A percentile compares a stretch with the other conserved stretches of the same genome.
These are phyloP conservation scores for Nicotiana rustica DNA, from an alignment of 305 asterid genomes.

Conservation along the genomic window DNA sequence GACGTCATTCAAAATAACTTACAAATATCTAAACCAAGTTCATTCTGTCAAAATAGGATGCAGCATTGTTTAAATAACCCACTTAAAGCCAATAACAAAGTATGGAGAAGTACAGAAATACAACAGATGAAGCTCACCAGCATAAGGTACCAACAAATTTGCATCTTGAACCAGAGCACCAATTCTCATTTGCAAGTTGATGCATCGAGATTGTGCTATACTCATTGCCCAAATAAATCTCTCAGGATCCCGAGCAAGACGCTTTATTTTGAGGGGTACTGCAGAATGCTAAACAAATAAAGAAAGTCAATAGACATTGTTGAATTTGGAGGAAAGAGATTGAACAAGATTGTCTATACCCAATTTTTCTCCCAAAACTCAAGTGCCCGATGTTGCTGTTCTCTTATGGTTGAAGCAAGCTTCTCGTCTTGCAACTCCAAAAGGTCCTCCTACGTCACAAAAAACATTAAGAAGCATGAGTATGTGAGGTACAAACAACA, in stretches of 20 bases:
- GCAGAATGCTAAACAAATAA: constrained; percentile 74
- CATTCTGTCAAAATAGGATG: constrained; percentile 18
- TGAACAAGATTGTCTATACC: constrained; percentile 54
- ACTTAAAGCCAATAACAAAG: background rate
- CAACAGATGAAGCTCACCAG: constrained; percentile 70
- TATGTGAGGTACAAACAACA: constrained; percentile 34
- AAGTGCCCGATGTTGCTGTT: constrained; percentile 74
- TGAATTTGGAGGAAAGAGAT: constrained; percentile 14
- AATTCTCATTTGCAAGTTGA: constrained; percentile 74
- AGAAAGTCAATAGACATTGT: constrained; percentile 35
- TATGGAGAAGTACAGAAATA: background rate
- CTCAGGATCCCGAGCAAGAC: constrained; percentile 93
- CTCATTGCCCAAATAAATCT: constrained; percentile 96
- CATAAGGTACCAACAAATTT: constrained; percentile 92
- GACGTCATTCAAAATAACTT: constrained; percentile 9
- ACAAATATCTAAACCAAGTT: background rate
- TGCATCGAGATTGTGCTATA: constrained; percentile 89
- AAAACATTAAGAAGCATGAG: constrained; percentile 36
- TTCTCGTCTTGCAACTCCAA: constrained; percentile 85
- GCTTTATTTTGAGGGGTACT: constrained; percentile 86
- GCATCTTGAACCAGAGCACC: constrained; percentile 92
- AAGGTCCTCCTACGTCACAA: constrained; percentile 77
- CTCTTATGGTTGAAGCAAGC: constrained; percentile 79
- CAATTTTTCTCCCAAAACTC: constrained; percentile 96
- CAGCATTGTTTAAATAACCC: background rate